Evolutionary conservation across 2,329 filamentous ascomycete genomes (phyloP), one percentile per base, ranked within the genome.

Genomic region (Venturia nashicola): DNA sequence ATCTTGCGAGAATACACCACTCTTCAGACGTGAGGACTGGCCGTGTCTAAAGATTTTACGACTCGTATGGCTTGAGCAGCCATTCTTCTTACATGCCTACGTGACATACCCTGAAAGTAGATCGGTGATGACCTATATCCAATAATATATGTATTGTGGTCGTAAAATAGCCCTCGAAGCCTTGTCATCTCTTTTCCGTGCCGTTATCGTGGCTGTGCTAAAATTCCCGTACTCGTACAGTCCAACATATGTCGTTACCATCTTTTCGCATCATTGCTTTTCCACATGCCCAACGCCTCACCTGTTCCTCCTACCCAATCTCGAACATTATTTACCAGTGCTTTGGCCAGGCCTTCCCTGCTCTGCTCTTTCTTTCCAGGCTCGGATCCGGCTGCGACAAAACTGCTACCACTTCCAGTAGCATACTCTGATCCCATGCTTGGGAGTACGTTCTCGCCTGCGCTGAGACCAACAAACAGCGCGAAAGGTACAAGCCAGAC

Each of bases 401-500:
- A 80, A 67, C 76, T 78, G 68, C 77, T 79, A 1, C 79, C 78
- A n/a, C 80, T 79, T 6, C 84, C 83, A 0, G 84, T 86, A 20
- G 82, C 83, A 71, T 86, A 86, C 67, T 91, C 88, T 59, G 85
- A 90, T 14, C 91, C 90, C 83, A 97, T 97, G 8, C 87, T 95
- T 0, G 94, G 94, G 61, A 99, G 78, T 3, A 97, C 90, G 72
- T 97, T 97, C 72, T 99, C 94, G 63, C 91, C 91, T 0, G 94
- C 94, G 20, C 90, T 96, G 51, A 99, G 77, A 70, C 90, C 96
- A 61, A 99, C 93, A 72, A 99, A 99, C 16, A 99, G 81, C 18
- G 92, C 86, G 72, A 99, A 99, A 0, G 94, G 94, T 0, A 97
- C 90, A 1, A 99, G 82, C 94, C 94, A 99, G 0, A 99, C 92